Percentiles rank a stretch among this genome's conserved stretches.
Conservation (phyloP, 2,329 filamentous ascomycete species). For the Hypoxylon sp. region DNA sequence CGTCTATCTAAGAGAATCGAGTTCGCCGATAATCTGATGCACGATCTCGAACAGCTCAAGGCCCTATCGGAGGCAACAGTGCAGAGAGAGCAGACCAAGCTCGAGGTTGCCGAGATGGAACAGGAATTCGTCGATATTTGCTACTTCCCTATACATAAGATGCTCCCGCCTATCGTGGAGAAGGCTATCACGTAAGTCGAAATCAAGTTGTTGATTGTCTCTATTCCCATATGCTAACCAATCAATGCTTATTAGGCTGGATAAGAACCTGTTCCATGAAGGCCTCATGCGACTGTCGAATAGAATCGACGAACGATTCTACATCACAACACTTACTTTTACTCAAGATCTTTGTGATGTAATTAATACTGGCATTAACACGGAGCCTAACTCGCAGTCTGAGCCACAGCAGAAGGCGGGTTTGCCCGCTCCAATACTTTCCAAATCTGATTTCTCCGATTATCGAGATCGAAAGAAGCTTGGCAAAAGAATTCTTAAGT, state of each 20-base stretch:
- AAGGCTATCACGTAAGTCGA: slow-evolving; percentile 83
- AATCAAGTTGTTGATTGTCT: slow-evolving; percentile 31
- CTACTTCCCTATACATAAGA: slow-evolving; percentile 86
- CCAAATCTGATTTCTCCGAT: slow-evolving; percentile 66
- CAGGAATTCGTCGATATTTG: slow-evolving; percentile 84
- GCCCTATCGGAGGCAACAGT: slow-evolving; percentile 75
- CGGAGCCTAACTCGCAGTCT: slow-evolving; percentile 45
- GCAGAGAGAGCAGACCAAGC: slow-evolving; percentile 78
- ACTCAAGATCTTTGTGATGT: slow-evolving; percentile 64
- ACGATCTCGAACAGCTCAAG: slow-evolving; percentile 80
- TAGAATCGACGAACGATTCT: slow-evolving; percentile 64
- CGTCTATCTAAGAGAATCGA: slow-evolving; percentile 84
- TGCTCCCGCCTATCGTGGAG: slow-evolving; percentile 80
- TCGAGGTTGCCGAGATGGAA: slow-evolving; percentile 79
- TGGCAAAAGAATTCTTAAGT: slow-evolving; percentile 89
- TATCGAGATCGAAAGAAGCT: slow-evolving; percentile 83
- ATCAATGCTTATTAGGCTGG: slow-evolving; percentile 63
- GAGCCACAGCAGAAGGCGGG: slow-evolving; percentile 45
- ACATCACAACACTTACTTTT: slow-evolving; percentile 66
- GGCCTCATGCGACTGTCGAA: slow-evolving; percentile 60
- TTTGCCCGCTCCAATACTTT: slow-evolving; percentile 57
- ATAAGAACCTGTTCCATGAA: slow-evolving; percentile 67
- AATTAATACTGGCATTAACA: slow-evolving; percentile 62
- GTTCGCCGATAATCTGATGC: slow-evolving; percentile 79
- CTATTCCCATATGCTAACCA: slow-evolving; percentile 22